Evolutionary conservation across 1,284 basidiomycete genomes (phyloP), one percentile per base, ranked within the genome.

Genomic region (Leccinum discolor): DNA sequence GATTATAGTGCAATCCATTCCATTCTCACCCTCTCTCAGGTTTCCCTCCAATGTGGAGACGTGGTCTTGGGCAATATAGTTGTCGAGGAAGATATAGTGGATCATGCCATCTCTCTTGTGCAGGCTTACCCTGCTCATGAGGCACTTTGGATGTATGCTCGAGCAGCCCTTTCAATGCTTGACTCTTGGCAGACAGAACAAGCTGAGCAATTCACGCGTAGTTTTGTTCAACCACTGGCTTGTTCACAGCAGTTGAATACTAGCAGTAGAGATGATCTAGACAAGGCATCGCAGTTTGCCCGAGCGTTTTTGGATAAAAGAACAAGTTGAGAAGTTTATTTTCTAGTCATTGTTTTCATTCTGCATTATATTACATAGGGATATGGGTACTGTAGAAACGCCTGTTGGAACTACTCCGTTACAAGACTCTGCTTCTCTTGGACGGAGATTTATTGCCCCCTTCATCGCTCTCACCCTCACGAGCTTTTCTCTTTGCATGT

Each of bases 1-100:
- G 90, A 91, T 72, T 84, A 87, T 71, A 86, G 88, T 47, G 85
- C 88, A 3, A 80, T 86, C 44, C 83, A 89, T 69, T 84, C 85
- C 65, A 72, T 85, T 44, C 80, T 79, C 68, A 72, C 69, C n/a
- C 63, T 86, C 7, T 68, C 61, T 50, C 66, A 59, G 21, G 62
- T 47, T 57, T 59, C 54, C 29, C 29, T 62, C 14, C 65, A 42
- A 56, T 68, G 67, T 11, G 23, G 56, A 32, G 42, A 67, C 56
- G 14, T 12, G 3, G 42, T 54, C 11, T 60, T 69, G 60, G 16
- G 21, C 10, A 52, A 62, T 38, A 50, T 66, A 23, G 12, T 66
- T n/a, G 14, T 56, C 1, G 32, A 61, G 11, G 63, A 61, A 59
- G 63, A 64, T 32, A n/a, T 76, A 12, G 7, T 67, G 8, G 66